These are phyloP conservation scores for Candida tallmaniae DNA, from an alignment of 805 yeast species.

Conservation along the genomic window DNA sequence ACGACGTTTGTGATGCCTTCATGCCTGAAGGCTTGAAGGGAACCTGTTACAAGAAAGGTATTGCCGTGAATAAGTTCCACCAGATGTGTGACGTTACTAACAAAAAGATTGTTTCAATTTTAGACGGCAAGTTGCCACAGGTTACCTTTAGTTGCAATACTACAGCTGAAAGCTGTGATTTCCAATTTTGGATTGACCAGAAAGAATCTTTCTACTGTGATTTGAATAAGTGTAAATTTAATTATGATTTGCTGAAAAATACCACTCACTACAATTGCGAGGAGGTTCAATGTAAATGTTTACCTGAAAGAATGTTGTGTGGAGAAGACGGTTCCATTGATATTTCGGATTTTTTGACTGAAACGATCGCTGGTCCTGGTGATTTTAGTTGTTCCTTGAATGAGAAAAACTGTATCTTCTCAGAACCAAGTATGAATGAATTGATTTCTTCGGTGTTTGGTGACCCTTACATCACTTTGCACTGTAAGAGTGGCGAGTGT, in stretches of 20 bases:
- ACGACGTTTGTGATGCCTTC: slow-evolving; percentile 75
- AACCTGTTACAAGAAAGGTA: slow-evolving; percentile 84
- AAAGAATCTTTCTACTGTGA: slow-evolving; percentile 89
- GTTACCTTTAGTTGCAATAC: slow-evolving; percentile 87
- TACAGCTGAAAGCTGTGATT: slow-evolving; percentile 63
- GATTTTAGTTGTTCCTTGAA: slow-evolving; percentile 76
- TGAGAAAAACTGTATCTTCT: slow-evolving; percentile 63
- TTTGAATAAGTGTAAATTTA: slow-evolving; percentile 64
- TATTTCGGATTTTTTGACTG: slow-evolving; percentile 85
- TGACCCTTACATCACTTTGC: slow-evolving; percentile 81
- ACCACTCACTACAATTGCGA: slow-evolving; percentile 75
- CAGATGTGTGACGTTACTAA: slow-evolving; percentile 96
- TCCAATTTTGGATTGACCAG: slow-evolving; percentile 95
- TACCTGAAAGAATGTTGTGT: slow-evolving; percentile 90
- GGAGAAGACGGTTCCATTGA: slow-evolving; percentile 94
- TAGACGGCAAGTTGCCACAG: slow-evolving; percentile 80
- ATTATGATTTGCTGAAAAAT: slow-evolving; percentile 58
- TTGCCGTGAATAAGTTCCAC: slow-evolving; percentile 71
- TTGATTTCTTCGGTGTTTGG: slow-evolving; percentile 88
- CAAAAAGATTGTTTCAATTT: slow-evolving; percentile 72
- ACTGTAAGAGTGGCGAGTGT: slow-evolving; percentile 87
- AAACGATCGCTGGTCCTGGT: slow-evolving; percentile 91
- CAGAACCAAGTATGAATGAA: slow-evolving; percentile 96
- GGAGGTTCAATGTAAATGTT: slow-evolving; percentile 76
- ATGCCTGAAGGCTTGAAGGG: slow-evolving; percentile 85